Base-by-base conservation (phyloP, 2,329 filamentous ascomycete genomes). In the Drechslera avenae region DNA sequence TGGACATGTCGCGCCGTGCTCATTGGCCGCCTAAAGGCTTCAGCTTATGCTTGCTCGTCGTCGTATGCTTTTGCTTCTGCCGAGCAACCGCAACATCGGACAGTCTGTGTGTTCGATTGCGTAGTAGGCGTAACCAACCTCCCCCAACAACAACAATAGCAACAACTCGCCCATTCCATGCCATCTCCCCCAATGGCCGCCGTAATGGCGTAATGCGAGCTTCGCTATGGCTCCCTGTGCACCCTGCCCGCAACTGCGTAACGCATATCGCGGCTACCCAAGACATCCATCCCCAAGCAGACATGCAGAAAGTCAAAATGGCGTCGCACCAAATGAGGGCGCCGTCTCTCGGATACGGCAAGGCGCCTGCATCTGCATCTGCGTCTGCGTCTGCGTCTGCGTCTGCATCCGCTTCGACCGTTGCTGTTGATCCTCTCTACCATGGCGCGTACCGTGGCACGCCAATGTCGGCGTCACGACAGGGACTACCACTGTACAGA, bases 271-370 rank as follows among this genome's bases (percentile, higher is more conserved):
- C 50, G 50, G 46, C 47, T 57, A 49, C 50, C 50, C 60, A 60
- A 70, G 60, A 63, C 65, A 54, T 62, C 41, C 57, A 61, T 50
- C 56, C 59, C 52, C 39, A 60, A 50, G 56, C 57, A 55, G 56
- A 52, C 34, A 30, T 31, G 46, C 44, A 49, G 48, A 50, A 28
- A 28, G 26, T 28, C 26, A 28, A 28, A 32, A 54, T 57, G 45
- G 56, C 59, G 59, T 64, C 50, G 58, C 64, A 63, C 60, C 47
- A 54, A 52, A 41, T 34, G 37, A 40, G 51, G 39, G 50, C 54
- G 43, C 44, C 32, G 48, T 41, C 42, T 39, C 42, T 54, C 50
- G 46, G 51, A 40, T 52, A 53, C 44, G 47, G 56, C 43, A 54
- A 50, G 46, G 49, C 46, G 57, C 62, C 56, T 28, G 23, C 23